Evolutionary conservation across 2,329 filamentous ascomycete species (phyloP), one percentile per base, ranked within the genome.

Genomic region (Cytospora chrysosperma): DNA sequence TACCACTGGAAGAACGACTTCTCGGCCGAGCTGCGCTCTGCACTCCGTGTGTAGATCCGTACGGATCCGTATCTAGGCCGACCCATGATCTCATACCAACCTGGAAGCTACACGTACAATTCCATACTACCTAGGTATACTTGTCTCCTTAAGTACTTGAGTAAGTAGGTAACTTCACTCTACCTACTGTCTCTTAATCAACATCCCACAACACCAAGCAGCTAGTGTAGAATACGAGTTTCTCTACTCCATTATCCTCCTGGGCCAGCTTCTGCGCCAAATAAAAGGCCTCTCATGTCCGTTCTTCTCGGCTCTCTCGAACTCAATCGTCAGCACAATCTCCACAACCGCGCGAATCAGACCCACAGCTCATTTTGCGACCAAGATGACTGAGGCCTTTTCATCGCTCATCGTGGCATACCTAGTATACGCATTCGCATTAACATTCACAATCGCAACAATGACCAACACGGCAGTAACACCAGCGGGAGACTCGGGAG

Each of bases 401-500:
- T 69, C n/a, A 86, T 81, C 17, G 72, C 79, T 78, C 78, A 86
- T 86, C 69, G 88, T 80, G n/a, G 51, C 28, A 30, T 9, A 30
- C 9, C 4, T 30, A 9, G 86, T 73, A 74, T 80, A 88, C 65
- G 86, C 83, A 70, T 88, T 85, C 69, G n/a, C n/a, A n/a, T n/a
- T n/a, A n/a, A n/a, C n/a, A n/a, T n/a, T n/a, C n/a, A n/a, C n/a
- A n/a, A n/a, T n/a, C n/a, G 85, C 85, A 68, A 87, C 84, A 76
- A 88, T 81, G 70, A 88, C 84, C 66, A 82, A 83, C 64, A 88
- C 85, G 73, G 84, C 85, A 73, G 83, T 85, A 65, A 91, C 88
- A 85, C 88, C 86, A 72, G 88, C 88, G 67, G 90, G 82, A 59
- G 88, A 91, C 77, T 92, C 89, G 68, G 92, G 92, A 67, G 89